Evolutionary conservation across 2,329 filamentous ascomycete species (phyloP), one percentile per base, ranked within the genome.

Genomic region (Cercospora sp.): DNA sequence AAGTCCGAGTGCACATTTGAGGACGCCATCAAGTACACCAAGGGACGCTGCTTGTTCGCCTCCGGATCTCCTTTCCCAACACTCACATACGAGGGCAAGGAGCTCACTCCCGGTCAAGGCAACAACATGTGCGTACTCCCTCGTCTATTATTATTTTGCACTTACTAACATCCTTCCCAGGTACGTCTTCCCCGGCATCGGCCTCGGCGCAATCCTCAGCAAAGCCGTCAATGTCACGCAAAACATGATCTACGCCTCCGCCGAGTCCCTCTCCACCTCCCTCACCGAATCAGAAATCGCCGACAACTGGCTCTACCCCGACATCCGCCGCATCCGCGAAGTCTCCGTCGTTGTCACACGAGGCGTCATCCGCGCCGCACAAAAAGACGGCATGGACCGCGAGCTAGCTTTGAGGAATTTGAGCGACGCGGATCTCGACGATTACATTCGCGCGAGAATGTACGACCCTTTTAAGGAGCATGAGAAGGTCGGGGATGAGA

Each of bases 1-100:
- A 97, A 98, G 85, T 96, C 94, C 8, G 95, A 99, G 83, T 98
- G 95, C 84, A 97, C 93, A 16, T 98, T 96, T 76, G 94, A 97
- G 84, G 91, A 95, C 78, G 95, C 95, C 16, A 87, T 98, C 76
- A 87, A 89, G 76, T 89, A 94, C 89, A 98, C 94, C 10, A 91
- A 98, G 68, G 69, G 68, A 69, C 92, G 89, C 65, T 93, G 89
- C 75, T 89, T 99, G 79, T 99, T 99, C 78, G 95, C 95, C 61
- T 97, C 93, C 5, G 95, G 95, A 71, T 97, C 93, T 60, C 95
- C 95, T 13, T 98, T 98, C 87, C 87, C 89, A 26, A 86, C 90
- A 2, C 86, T 92, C 77, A 67, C 77, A 31, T 75, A 71, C 70
- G 75, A 80, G 33, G 84, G 84, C 69, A 82, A 82, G 74, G 74